Evolutionary conservation across 1,284 basidiomycete genomes (phyloP).

Genomic region (Ceratobasidium sp.): DNA sequence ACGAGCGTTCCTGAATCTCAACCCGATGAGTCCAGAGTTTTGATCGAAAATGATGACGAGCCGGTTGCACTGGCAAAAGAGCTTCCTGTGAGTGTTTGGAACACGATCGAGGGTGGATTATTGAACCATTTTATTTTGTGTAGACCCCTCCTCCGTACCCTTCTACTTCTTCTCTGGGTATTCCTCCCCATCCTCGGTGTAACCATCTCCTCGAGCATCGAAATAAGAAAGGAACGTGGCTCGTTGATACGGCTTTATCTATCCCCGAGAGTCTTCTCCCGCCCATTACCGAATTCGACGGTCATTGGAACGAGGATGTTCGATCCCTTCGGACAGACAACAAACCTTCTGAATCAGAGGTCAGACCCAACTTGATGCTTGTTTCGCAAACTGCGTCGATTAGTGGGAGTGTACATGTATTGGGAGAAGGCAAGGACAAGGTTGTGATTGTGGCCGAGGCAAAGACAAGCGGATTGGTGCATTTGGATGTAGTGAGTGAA

Average conservation of each 20-base stretch:
- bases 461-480: neutral
- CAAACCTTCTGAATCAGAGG: neutral
- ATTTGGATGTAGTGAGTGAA: neutral
- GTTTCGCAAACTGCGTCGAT: neutral
- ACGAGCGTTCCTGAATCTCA: no score
- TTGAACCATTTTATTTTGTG: no score
- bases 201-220: conserved; percentile 9
- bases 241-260: neutral
- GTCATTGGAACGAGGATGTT: neutral
- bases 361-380: neutral
- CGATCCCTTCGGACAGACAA: neutral
- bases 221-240: conserved; percentile 2
- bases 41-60: no score
- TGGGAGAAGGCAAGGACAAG: neutral
- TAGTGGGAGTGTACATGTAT: neutral
- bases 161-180: neutral
- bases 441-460: neutral
- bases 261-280: conserved; percentile 9
- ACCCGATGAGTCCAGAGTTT: no score
- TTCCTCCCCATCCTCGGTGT: neutral
- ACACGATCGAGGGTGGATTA: no score
- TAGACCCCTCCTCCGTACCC: neutral
- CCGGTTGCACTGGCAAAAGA: no score
- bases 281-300: neutral
- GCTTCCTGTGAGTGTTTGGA: no score